Conservation (phyloP, 2,329 filamentous ascomycete species). For the Diaporthe sp. region DNA sequence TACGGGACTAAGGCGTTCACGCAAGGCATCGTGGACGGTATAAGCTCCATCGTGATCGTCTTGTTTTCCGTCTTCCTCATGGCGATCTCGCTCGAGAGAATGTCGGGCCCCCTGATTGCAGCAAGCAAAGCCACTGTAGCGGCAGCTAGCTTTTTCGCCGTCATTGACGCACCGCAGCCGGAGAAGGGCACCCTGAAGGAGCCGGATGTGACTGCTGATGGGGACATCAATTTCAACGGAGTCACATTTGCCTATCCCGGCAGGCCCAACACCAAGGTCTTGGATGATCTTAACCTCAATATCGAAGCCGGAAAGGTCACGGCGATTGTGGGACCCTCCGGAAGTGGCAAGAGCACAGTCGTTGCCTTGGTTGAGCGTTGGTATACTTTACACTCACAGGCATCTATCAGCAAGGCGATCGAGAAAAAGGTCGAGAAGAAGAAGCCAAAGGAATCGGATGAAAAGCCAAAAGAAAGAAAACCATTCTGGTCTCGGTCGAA, state of each 20-base stretch:
- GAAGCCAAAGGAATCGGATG: constrained; percentile 52
- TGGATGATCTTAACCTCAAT: constrained; percentile 69
- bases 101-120: constrained; percentile 70
- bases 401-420: constrained; percentile 63
- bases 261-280: constrained; percentile 72
- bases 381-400: constrained; percentile 72
- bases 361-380: constrained; percentile 79
- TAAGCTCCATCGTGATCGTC: constrained; percentile 69
- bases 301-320: constrained; percentile 76
- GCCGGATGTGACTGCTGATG: constrained; percentile 61
- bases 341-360: constrained; percentile 81
- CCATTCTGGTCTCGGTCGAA: constrained; percentile 33
- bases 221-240: constrained; percentile 71
- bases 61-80: constrained; percentile 71
- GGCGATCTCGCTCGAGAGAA: constrained; percentile 67
- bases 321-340: constrained; percentile 80
- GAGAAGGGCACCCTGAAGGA: constrained; percentile 55
- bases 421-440: constrained; percentile 61
- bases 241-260: constrained; percentile 82
- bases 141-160: constrained; percentile 68
- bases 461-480: constrained; percentile 42
- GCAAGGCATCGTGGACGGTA: constrained; percentile 59
- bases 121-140: constrained; percentile 69
- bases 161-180: constrained; percentile 62
- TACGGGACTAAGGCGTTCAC: constrained; percentile 67